These are phyloP conservation scores for Sclerotinia subarctica DNA, from an alignment of 2,329 filamentous ascomycete species.

Conservation along the genomic window DNA sequence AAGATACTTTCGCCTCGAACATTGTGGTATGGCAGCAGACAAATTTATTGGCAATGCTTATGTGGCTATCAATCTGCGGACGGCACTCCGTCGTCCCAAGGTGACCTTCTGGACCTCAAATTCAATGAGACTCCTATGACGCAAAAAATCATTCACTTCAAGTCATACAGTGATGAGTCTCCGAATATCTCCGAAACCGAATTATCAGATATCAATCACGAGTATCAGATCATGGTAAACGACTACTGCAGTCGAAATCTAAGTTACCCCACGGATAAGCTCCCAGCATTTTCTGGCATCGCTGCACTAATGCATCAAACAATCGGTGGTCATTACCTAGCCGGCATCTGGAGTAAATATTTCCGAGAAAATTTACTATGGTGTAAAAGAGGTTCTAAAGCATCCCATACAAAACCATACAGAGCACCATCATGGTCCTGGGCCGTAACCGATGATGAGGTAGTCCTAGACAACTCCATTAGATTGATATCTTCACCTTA, in stretches of 20 bases:
- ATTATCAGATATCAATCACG: neutral
- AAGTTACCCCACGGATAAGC: neutral
- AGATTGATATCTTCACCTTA: neutral
- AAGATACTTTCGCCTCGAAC: neutral
- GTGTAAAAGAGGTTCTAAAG: accelerated
- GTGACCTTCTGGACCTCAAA: accelerated
- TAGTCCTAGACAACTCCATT: accelerated
- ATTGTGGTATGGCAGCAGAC: neutral
- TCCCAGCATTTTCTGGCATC: neutral
- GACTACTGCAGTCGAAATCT: neutral
- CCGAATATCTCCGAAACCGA: neutral
- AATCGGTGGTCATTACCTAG: neutral
- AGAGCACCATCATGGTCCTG: neutral
- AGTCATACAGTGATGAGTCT: neutral
- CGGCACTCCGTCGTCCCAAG: neutral
- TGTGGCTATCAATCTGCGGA: neutral
- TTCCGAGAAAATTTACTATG: neutral
- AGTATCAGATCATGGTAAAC: neutral
- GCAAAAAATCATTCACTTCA: neutral
- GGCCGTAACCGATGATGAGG: neutral
- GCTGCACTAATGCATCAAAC: neutral
- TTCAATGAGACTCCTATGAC: neutral
- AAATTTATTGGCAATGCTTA: neutral
- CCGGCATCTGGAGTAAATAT: neutral
- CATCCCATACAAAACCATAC: neutral